phyloP scores from a whole-genome alignment of 2,329 filamentous ascomycete species.

The Ophiocordyceps camponoti-saundersi region DNA sequence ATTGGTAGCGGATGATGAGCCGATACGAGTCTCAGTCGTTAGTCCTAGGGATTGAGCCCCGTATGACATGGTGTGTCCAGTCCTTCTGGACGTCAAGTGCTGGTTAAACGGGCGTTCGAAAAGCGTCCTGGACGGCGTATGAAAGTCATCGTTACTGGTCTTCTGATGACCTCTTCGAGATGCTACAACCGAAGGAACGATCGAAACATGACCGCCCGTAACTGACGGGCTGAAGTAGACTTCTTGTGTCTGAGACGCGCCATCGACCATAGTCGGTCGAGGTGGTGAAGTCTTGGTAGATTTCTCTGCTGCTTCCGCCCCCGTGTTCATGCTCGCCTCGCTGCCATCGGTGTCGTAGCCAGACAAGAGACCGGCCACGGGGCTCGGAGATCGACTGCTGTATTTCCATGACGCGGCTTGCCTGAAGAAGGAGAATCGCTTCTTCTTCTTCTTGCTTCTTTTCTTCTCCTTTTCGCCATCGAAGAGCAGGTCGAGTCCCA shows the following conservation, averaged over 20 bases:
- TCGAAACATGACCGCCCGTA: conserved; percentile 11
- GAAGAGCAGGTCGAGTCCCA: conserved; percentile 51
- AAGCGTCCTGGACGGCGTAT: conserved; percentile 4
- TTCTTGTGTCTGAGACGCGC: conserved; percentile 17
- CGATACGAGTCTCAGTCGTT: neutral
- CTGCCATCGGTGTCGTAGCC: conserved; percentile 6
- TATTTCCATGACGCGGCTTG: conserved; percentile 59
- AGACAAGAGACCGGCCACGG: conserved; percentile 29
- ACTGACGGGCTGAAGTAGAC: conserved; percentile 10
- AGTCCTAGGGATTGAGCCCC: neutral
- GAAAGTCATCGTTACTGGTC: neutral
- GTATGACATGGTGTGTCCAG: conserved; percentile 1
- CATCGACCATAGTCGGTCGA: conserved; percentile 16
- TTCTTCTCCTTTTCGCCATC: conserved; percentile 28
- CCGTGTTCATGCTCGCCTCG: neutral
- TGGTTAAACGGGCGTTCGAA: conserved; percentile 1
- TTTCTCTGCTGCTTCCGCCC: neutral
- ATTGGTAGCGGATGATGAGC: neutral
- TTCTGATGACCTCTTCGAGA: neutral
- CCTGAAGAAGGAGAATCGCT: conserved; percentile 54
- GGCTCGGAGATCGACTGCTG: conserved; percentile 52
- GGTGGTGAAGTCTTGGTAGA: conserved; percentile 5
- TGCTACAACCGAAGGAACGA: conserved; percentile 6
- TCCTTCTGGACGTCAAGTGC: neutral
- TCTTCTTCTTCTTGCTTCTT: conserved; percentile 21